Conservation (phyloP, 441 rosid genomes). For the Populus hybrid region DNA sequence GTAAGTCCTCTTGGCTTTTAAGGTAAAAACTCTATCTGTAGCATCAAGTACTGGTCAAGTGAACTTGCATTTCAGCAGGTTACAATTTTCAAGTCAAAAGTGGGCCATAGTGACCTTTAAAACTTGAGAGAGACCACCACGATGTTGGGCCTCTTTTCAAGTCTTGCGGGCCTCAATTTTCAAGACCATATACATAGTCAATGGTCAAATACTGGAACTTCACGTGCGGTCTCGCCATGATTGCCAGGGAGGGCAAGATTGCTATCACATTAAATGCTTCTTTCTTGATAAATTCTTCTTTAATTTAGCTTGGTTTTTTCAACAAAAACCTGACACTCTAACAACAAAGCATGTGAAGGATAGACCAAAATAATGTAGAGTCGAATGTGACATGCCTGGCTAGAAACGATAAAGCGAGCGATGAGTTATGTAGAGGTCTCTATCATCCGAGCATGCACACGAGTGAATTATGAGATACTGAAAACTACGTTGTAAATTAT, state of each 20-base stretch:
- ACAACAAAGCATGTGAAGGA: neutral
- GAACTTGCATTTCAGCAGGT: neutral
- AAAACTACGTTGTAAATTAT: neutral
- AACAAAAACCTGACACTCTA: neutral
- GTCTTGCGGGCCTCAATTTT: neutral
- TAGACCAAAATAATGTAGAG: neutral
- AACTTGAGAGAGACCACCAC: neutral
- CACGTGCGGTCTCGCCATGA: neutral
- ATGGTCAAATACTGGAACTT: neutral
- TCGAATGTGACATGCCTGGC: neutral
- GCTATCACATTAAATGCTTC: neutral
- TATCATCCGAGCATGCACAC: neutral
- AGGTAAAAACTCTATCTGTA: neutral
- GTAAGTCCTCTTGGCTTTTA: neutral
- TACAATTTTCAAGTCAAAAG: neutral
- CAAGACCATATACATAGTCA: neutral
- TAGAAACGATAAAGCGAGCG: neutral
- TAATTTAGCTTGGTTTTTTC: neutral
- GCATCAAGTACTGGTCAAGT: neutral
- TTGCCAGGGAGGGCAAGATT: neutral
- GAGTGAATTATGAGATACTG: neutral
- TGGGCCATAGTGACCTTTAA: neutral
- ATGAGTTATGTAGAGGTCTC: neutral
- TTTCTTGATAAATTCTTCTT: neutral
- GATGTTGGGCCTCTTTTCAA: neutral